These are phyloP conservation scores for Fusarium decemcellulare DNA, from an alignment of 2,329 filamentous ascomycete species.

Conservation along the genomic window DNA sequence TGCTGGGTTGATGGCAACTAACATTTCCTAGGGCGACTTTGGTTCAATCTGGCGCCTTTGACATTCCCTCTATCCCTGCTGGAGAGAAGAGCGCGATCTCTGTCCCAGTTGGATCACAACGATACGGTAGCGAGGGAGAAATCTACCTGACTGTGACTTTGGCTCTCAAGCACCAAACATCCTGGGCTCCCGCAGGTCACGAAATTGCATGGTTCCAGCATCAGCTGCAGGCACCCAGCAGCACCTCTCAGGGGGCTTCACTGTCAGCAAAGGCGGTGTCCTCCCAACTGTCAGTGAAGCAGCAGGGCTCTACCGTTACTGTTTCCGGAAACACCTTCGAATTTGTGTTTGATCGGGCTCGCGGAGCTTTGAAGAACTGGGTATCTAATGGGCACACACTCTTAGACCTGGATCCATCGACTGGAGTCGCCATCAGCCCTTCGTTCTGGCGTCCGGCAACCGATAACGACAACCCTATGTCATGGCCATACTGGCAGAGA, in stretches of 20 bases:
- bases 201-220: conserved; percentile 70
- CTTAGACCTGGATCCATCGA: conserved; percentile 53
- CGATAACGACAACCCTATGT: conserved; percentile 72
- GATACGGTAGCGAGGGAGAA: conserved; percentile 53
- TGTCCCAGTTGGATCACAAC: conserved; percentile 48
- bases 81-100: conserved; percentile 53
- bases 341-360: conserved; percentile 61
- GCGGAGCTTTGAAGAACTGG: conserved; percentile 62
- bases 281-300: conserved; percentile 41
- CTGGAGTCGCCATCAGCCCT: conserved; percentile 56
- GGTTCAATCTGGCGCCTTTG: conserved; percentile 54
- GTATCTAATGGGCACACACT: conserved; percentile 51
- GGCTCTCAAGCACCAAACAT: conserved; percentile 56
- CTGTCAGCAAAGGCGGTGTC: conserved; percentile 20
- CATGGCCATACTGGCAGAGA: conserved; percentile 70
- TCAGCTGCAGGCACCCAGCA: conserved; percentile 48
- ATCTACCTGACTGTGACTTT: conserved; percentile 63
- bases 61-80: conserved; percentile 58
- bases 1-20: neutral
- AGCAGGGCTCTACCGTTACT: conserved; percentile 10
- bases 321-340: conserved; percentile 49
- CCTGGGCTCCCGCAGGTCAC: conserved; percentile 67
- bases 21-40: conserved; percentile 23
- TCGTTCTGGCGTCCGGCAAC: conserved; percentile 76
- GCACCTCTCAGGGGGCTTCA: neutral